phyloP scores from a whole-genome alignment of 345 rosid genomes.

The Linum lewisii region DNA sequence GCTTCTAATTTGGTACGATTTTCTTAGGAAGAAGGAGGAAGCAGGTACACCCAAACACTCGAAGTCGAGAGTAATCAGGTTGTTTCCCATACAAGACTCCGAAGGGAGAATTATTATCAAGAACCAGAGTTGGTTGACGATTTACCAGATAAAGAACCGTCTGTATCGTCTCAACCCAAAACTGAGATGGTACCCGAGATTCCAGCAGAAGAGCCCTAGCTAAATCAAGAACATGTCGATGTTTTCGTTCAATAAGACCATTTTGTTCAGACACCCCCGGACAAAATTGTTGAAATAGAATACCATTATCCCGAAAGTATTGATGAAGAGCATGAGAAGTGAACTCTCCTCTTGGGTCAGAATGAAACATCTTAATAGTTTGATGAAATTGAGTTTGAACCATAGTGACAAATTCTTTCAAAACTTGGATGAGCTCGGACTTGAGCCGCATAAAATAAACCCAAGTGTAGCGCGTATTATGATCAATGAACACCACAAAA shows the following conservation, averaged over 20 bases:
- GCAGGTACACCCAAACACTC: slow-evolving; percentile 9
- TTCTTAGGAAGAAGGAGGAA: slow-evolving; percentile 1
- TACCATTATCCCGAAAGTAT: slow-evolving; percentile 1
- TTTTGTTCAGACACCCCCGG: slow-evolving; percentile 8
- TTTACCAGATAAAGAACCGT: slow-evolving; percentile 9
- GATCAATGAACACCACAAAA: slow-evolving; percentile 12
- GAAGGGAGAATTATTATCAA: not conserved
- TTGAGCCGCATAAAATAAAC: slow-evolving; percentile 7
- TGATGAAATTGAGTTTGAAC: slow-evolving; percentile 5
- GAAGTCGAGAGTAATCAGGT: not conserved
- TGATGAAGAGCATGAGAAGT: slow-evolving; percentile 4
- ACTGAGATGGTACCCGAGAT: not conserved
- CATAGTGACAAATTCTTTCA: not conserved
- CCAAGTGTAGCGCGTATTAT: not conserved
- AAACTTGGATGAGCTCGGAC: not conserved
- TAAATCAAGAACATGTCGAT: slow-evolving; percentile 11
- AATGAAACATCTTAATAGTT: not conserved
- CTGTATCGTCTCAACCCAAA: slow-evolving; percentile 7
- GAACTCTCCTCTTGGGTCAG: not conserved
- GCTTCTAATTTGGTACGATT: not conserved
- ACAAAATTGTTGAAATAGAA: slow-evolving; percentile 1
- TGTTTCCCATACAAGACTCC: not conserved
- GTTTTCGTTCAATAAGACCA: not conserved
- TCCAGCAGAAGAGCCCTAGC: not conserved
- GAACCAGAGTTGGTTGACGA: not conserved